Base-by-base conservation (phyloP, 768 basidiomycete genomes). In the Suillus tomentosus region DNA sequence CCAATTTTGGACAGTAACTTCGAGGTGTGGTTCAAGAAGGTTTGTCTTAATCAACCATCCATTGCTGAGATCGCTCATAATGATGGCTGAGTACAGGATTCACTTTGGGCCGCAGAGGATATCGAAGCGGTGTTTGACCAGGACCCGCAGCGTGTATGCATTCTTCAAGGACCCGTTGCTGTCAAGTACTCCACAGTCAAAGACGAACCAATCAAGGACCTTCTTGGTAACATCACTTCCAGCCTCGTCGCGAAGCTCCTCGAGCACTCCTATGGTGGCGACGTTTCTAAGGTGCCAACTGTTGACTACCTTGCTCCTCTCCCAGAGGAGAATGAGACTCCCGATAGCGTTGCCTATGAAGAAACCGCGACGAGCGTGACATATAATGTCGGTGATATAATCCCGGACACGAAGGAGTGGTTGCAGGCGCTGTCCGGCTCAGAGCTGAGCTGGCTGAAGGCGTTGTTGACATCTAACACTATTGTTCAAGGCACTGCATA, bases 1-100 rank as follows among this genome's bases (percentile, higher is more conserved):
- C 96, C 96, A 5, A 89, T 99, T 37, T 85, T 99, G 60, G 96
- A 98, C 74, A 87, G 89, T 24, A 88, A 79, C 68, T 99, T 99
- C 73, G 94, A 96, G 74, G 95, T 99, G 60, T 99, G 97, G 97
- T 99, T 99, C 82, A 99, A 99, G 85, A 99, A 99, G 90, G 94
- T 92, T 65, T 47, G 82, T 66, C 50, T 42, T 37, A 6, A 15
- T 22, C 5, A 19, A 17, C 27, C 3, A 36, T 42, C 51, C 57
- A 27, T 56, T 62, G 22, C 57, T 24, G 53, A 59, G 27, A 5
- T 56, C 60, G 31, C 10, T 50, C 58, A 66, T 65, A 69, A 34
- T 37, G 24, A 13, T 66, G 19, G 34, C n/a, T 54, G 17, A 11
- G 19, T 59, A 24, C 68, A 94, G 92, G 96, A 98, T 76, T 99